Percentiles rank a stretch among this genome's conserved stretches.
phyloP scores from a whole-genome alignment of 331 rosid genomes.

The Quercus tomentella region DNA sequence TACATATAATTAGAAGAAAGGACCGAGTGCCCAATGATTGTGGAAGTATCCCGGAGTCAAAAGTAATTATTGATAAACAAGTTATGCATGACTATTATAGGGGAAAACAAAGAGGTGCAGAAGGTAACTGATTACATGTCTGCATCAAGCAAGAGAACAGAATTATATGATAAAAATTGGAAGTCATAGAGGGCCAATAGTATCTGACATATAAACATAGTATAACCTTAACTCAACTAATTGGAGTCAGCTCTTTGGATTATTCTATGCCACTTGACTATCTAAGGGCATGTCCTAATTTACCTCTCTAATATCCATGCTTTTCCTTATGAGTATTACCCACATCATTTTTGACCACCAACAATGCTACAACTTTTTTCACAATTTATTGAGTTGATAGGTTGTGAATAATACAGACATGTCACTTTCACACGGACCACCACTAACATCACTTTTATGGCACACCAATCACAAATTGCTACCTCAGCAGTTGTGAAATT shows the following conservation, averaged over 20 bases:
- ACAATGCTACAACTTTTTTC: no score
- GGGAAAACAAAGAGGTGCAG: no score
- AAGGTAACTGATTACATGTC: not conserved
- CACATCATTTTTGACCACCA: no score
- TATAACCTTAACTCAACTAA: not conserved
- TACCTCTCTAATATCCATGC: not conserved
- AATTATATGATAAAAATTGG: not conserved
- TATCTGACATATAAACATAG: not conserved
- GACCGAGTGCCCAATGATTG: not conserved
- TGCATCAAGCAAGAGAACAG: not conserved
- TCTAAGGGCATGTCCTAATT: not conserved
- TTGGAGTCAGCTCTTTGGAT: not conserved
- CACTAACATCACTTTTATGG: no score
- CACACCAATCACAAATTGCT: no score
- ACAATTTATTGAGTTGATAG: no score
- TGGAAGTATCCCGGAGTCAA: not conserved
- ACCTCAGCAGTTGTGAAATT: no score
- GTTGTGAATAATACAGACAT: no score
- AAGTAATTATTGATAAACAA: no score
- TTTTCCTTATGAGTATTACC: not conserved
- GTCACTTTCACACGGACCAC: no score
- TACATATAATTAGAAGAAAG: not conserved
- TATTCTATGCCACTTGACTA: not conserved
- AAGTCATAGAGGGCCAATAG: not conserved
- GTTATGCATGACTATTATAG: no score